Conservation (phyloP, 805 yeast species). For the Yarrowia porcina region DNA sequence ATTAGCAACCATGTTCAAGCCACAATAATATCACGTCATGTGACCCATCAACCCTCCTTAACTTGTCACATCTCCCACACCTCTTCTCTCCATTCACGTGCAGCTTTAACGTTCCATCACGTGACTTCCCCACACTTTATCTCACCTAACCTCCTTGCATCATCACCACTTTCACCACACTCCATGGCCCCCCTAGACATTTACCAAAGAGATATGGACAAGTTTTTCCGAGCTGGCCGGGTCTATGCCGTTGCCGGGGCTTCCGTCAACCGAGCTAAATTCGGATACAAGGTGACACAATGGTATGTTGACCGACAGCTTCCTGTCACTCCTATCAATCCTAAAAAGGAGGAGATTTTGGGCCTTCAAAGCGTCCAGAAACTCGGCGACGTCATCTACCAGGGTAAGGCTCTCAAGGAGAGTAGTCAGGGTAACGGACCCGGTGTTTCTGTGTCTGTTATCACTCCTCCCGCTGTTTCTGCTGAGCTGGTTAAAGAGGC, state of each 20-base stretch:
- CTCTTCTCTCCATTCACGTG: no score
- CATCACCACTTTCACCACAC: neutral
- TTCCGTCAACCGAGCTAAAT: conserved; percentile 57
- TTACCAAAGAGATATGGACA: conserved; percentile 33
- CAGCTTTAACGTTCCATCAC: no score
- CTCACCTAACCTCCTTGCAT: no score
- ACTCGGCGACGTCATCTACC: conserved; percentile 30
- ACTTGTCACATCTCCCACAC: no score
- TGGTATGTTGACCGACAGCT: conserved; percentile 63
- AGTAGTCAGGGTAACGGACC: conserved; percentile 29
- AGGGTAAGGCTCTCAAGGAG: conserved; percentile 28
- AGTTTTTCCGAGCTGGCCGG: conserved; percentile 52
- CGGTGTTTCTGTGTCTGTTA: conserved; percentile 57
- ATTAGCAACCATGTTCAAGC: no score
- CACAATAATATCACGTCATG: no score
- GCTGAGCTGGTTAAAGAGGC: conserved; percentile 45
- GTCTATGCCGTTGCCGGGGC: conserved; percentile 71
- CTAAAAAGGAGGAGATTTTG: conserved; percentile 48
- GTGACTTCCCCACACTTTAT: neutral
- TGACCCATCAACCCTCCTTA: no score
- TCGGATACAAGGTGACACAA: conserved; percentile 62
- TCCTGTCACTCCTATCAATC: conserved; percentile 66
- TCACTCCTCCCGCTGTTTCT: conserved; percentile 71
- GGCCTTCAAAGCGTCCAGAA: conserved; percentile 41
- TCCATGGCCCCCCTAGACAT: conserved; percentile 1